These are phyloP conservation scores for Amanita pallidorosea DNA, from an alignment of 768 basidiomycete genomes.

Conservation along the genomic window DNA sequence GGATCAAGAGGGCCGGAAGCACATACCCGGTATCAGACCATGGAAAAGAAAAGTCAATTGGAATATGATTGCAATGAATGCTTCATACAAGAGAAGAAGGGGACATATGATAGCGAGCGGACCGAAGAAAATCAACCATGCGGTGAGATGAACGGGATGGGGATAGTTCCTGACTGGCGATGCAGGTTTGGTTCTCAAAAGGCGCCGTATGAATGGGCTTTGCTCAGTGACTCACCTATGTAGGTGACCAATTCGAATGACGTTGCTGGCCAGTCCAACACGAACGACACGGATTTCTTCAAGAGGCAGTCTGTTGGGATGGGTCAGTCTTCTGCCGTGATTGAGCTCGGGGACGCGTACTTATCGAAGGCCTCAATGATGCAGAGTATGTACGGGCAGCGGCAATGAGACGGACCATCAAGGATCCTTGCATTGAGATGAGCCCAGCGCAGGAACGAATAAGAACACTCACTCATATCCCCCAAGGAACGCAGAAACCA, in stretches of 20 bases:
- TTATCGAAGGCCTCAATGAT: not conserved
- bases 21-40: conserved; percentile 22
- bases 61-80: conserved; percentile 21
- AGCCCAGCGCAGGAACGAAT: not conserved
- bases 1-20: not conserved
- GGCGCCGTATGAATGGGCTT: not conserved
- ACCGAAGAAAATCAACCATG: conserved; percentile 30
- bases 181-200: not conserved
- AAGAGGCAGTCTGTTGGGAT: not conserved
- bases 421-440: not conserved
- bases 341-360: not conserved
- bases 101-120: conserved; percentile 28
- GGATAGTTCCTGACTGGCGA: conserved; percentile 17
- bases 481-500: not conserved
- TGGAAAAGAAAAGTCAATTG: conserved; percentile 24
- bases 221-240: conserved; percentile 13
- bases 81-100: conserved; percentile 22
- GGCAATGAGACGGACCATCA: not conserved
- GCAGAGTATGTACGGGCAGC: not conserved
- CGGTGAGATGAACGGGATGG: conserved; percentile 22
- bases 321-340: not conserved
- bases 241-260: conserved; percentile 6
- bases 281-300: not conserved
- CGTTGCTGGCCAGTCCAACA: conserved; percentile 6
- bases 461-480: not conserved